Evolutionary conservation across 495 filamentous ascomycete species (phyloP), one percentile per base, ranked within the genome.

Genomic region (Echria macrotheca): DNA sequence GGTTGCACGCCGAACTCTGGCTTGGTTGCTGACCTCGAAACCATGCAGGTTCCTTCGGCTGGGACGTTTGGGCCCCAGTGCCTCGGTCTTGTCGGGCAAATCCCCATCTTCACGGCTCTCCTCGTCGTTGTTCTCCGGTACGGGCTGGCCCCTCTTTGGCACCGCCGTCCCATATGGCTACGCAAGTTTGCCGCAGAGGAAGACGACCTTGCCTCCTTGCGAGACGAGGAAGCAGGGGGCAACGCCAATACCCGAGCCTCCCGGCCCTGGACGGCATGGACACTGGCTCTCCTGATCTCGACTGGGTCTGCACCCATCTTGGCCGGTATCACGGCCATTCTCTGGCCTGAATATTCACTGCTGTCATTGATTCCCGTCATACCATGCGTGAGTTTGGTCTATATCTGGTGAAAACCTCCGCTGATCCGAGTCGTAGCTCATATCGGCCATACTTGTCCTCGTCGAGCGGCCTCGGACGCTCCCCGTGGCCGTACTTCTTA

Each of bases 41-140:
- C 15, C 33, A 28, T 23, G 10, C 49, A 68, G 65, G 58, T 62
- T 37, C 63, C 65, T 9, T 57, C 60, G 7, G 43, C 48, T 11
- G 65, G 52, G 5, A 46, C 50, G 12, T 56, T 66, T 42, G 53
- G 53, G 17, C 58, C 56, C 14, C 52, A 58, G 44, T 68, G 63
- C 29, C 56, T 62, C 33, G 63, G 58, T 1, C 14, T 62, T 22
- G 35, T 68, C 11, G 60, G 52, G 24, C 56, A 64, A 31, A 24
- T 66, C 35, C 65, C 65, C 1, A 25, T 60, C 3, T 62, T 56
- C 58, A 53, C 47, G 18, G 54, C 65, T 7, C 8, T 62, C 4
- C 8, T 59, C 32, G 56, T 57, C 9, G 48, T 62, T 3, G 35
- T 59, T 0, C 49, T 62, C 24, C 65, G 61, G 26, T 68, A 66